Base-by-base conservation (phyloP, 768 basidiomycete species). In the Lenzites betulinus region DNA sequence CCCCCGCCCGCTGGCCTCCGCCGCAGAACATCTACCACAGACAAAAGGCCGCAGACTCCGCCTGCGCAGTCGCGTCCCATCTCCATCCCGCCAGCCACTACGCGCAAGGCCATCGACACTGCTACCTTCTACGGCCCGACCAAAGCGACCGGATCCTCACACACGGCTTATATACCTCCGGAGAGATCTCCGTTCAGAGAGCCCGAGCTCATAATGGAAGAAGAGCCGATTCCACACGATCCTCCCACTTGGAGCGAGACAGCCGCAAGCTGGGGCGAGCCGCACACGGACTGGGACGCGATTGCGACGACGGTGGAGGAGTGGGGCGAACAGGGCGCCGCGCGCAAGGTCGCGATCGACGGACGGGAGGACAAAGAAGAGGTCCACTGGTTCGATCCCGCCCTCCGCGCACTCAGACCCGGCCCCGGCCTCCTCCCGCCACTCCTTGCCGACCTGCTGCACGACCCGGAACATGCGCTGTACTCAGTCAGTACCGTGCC, bases 341-440 rank as follows among this genome's bases (percentile, higher is more conserved):
- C 38, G 20, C 60, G 50, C 33, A 73, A 71, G n/a, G 70, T 71
- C 61, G 72, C 59, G 43, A 88, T 92, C 64, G 83, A 85, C 73
- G 88, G 86, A 7, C 78, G 90, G 47, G 77, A 79, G 53, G 76
- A 75, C 8, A 68, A 76, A 2, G 89, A 92, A 68, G 90, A 92
- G 72, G 73, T 71, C 20, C 75, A 76, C 47, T 92, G 90, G 91
- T 92, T 86, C 86, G 82, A 89, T 69, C 66, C 77, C 8, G 78
- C 77, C 18, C 66, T 78, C 20, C 81, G 83, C 43, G 76, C 75
- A 41, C 71, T 56, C 44, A 68, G 71, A 65, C 91, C 91, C 0
- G 90, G 90, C 3, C 79, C 81, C 1, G 90, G 91, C 18, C 79
- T 90, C 44, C 77, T 92, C 22, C 83, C 91, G 0, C 86, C 90